Percentiles rank a stretch among this genome's conserved stretches.
Evolutionary conservation across 345 rosid species (phyloP).

Genomic region (Eucalyptus cloeziana): DNA sequence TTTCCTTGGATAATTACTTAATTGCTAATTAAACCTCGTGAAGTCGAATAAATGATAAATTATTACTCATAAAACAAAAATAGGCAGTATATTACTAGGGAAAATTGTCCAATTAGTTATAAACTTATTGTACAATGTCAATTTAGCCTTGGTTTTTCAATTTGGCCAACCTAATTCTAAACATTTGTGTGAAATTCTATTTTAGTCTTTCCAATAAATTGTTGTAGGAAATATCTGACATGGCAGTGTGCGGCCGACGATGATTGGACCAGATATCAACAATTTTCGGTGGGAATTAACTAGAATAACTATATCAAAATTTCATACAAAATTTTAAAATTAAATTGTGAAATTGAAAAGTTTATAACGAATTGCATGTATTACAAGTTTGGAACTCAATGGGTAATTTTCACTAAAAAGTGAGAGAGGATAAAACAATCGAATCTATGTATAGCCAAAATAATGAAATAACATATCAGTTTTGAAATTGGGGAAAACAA

Average conservation of each 20-base stretch:
- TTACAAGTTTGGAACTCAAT: background rate
- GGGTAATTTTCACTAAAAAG: background rate
- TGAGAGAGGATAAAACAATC: background rate
- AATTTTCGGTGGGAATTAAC: background rate
- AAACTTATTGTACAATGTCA: background rate
- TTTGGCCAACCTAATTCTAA: background rate
- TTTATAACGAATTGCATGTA: background rate
- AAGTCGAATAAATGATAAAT: background rate
- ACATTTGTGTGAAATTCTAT: background rate
- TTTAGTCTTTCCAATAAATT: background rate
- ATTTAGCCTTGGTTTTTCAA: fast-evolving
- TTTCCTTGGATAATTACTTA: background rate
- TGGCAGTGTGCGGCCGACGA: fast-evolving
- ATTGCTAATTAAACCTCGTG: background rate
- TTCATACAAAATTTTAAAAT: background rate
- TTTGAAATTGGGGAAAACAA: background rate
- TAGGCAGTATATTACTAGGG: background rate
- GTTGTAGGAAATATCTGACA: fast-evolving
- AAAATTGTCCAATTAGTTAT: background rate
- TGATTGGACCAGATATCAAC: background rate
- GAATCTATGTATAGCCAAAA: background rate
- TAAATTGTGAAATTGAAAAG: background rate
- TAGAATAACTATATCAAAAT: background rate
- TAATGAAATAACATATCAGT: background rate
- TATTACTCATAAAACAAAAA: background rate